These are phyloP conservation scores for Rhinocladiella similis DNA, from an alignment of 2,329 filamentous ascomycete species.

Conservation along the genomic window DNA sequence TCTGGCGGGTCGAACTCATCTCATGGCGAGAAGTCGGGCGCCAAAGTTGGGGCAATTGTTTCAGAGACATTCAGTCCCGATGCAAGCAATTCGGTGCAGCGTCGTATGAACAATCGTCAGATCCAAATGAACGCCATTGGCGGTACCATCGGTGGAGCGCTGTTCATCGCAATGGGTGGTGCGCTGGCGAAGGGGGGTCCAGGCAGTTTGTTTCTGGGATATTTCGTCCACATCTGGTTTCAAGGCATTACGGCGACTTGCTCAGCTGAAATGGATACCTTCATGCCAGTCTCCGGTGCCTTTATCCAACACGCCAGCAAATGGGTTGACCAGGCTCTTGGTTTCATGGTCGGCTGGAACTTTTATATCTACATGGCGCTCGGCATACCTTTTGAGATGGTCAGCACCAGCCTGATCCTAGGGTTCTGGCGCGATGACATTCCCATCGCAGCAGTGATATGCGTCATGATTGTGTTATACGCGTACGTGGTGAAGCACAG, in stretches of 20 bases:
- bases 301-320: constrained; percentile 43
- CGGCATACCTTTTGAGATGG: constrained; percentile 43
- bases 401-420: constrained; percentile 40
- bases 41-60: too few relatives aligned
- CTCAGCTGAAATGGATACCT: constrained; percentile 47
- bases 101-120: constrained; percentile 54
- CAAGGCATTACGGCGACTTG: constrained; percentile 40
- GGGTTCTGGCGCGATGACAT: constrained; percentile 40
- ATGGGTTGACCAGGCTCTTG: constrained; percentile 47
- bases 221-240: constrained; percentile 32
- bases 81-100: constrained; percentile 36
- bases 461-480: constrained; percentile 41
- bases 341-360: constrained; percentile 48
- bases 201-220: constrained; percentile 39
- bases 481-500: constrained; percentile 23
- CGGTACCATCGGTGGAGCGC: constrained; percentile 40
- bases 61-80: too few relatives aligned
- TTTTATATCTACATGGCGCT: constrained; percentile 46
- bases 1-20: too few relatives aligned
- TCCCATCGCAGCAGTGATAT: constrained; percentile 39
- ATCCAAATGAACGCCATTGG: constrained; percentile 55
- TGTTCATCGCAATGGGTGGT: constrained; percentile 43
- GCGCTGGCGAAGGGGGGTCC: constrained; percentile 39
- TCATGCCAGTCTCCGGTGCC: constrained; percentile 42
- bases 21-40: too few relatives aligned